phyloP scores from a whole-genome alignment of 2,329 filamentous ascomycete genomes.

The Paecilomyces sp. region DNA sequence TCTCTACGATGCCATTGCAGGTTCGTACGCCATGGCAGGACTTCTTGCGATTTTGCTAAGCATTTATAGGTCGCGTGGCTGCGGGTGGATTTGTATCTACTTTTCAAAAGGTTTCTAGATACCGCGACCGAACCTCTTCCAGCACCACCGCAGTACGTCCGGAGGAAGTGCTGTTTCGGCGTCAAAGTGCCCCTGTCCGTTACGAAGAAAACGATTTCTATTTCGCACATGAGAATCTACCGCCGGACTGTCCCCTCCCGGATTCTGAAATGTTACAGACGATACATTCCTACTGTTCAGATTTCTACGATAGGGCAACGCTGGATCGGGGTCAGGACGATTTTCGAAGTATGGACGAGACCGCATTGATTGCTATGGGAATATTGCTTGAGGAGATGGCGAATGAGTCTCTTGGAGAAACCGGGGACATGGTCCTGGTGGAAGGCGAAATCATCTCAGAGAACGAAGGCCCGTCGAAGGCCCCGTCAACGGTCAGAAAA shows the following conservation, averaged over 20 bases:
- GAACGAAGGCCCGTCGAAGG: constrained; percentile 11
- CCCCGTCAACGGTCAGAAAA: background rate
- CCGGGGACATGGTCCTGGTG: constrained; percentile 52
- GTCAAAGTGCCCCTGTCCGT: constrained; percentile 41
- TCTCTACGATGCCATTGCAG: constrained; percentile 54
- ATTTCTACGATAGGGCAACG: constrained; percentile 43
- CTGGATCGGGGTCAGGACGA: constrained; percentile 27
- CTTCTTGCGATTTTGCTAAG: constrained; percentile 6
- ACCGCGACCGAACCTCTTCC: constrained; percentile 28
- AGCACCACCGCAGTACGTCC: constrained; percentile 40
- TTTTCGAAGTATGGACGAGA: constrained; percentile 54
- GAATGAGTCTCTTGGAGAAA: constrained; percentile 45
- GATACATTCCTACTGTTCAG: constrained; percentile 51
- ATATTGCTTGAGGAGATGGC: constrained; percentile 55
- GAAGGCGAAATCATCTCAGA: constrained; percentile 35
- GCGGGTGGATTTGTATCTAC: constrained; percentile 25
- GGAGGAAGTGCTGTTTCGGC: constrained; percentile 53
- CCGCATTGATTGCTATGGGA: constrained; percentile 53
- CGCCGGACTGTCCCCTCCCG: constrained; percentile 38
- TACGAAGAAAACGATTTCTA: constrained; percentile 51
- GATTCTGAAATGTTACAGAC: constrained; percentile 51
- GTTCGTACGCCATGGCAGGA: constrained; percentile 21
- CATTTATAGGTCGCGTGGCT: constrained; percentile 39
- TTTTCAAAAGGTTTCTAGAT: constrained; percentile 16
- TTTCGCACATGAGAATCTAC: constrained; percentile 44